Percentiles rank a stretch among this genome's conserved stretches.
phyloP scores from a whole-genome alignment of 1,139 yeast genomes.

The Meyerozyma carpophila region DNA sequence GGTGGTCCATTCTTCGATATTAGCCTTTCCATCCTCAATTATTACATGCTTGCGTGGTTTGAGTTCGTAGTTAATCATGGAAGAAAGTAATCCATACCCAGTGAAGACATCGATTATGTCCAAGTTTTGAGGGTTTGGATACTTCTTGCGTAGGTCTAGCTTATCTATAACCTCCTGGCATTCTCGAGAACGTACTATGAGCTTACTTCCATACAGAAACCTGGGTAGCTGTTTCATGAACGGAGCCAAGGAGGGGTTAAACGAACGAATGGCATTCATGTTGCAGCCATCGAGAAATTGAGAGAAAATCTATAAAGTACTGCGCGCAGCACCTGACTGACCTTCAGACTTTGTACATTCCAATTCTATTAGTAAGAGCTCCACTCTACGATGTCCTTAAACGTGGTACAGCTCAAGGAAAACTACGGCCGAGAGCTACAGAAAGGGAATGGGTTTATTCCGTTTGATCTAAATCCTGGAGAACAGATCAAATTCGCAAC shows the following conservation, averaged over 20 bases:
- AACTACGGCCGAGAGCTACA: conserved; percentile 2
- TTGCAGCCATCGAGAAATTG: neutral
- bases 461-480: neutral
- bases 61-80: conserved; percentile 49
- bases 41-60: conserved; percentile 58
- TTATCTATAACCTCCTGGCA: conserved; percentile 40
- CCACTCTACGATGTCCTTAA: neutral
- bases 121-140: conserved; percentile 35
- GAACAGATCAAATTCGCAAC: neutral
- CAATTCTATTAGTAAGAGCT: no score
- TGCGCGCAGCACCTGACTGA: no score
- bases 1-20: conserved; percentile 23
- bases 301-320: neutral
- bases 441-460: neutral
- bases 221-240: conserved; percentile 15
- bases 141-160: conserved; percentile 34
- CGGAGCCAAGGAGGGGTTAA: conserved; percentile 27
- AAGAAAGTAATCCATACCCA: conserved; percentile 48
- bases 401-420: conserved; percentile 12
- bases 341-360: no score
- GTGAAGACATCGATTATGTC: conserved; percentile 67
- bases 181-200: conserved; percentile 18
- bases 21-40: conserved; percentile 46
- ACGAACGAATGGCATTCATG: conserved; percentile 13
- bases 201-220: conserved; percentile 19